phyloP scores from a whole-genome alignment of 495 filamentous ascomycete genomes.

The Pseudomonodictys pantanalensis region DNA sequence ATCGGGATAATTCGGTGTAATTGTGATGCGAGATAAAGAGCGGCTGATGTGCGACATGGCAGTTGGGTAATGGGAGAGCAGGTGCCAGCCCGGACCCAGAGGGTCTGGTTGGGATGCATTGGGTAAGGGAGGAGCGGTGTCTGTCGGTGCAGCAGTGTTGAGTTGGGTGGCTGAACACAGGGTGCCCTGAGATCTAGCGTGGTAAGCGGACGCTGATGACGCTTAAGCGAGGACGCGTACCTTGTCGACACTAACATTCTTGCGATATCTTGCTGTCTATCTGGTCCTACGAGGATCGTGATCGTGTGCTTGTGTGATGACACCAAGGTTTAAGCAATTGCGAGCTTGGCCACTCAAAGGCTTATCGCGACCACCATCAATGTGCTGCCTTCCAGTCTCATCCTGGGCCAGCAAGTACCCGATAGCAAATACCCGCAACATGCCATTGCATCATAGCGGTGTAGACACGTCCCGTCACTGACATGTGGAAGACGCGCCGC shows the following conservation, averaged over 20 bases:
- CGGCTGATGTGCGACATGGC: conserved; percentile 24
- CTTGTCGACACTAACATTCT: not conserved
- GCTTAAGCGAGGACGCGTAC: not conserved
- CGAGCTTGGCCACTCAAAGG: too few species aligned
- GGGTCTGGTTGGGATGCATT: not conserved
- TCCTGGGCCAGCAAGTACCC: too few species aligned
- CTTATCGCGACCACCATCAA: too few species aligned
- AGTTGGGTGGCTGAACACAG: not conserved
- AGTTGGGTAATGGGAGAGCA: not conserved
- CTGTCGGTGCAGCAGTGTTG: not conserved
- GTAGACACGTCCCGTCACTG: too few species aligned
- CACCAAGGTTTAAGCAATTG: too few species aligned
- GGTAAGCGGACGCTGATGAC: not conserved
- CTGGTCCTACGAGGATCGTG: too few species aligned
- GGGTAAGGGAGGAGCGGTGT: not conserved
- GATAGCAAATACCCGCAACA: too few species aligned
- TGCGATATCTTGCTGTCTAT: too few species aligned
- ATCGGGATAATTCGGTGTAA: conserved; percentile 28
- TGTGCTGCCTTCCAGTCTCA: too few species aligned
- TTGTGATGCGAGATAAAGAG: conserved; percentile 27
- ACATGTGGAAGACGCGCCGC: too few species aligned
- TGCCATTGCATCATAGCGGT: too few species aligned
- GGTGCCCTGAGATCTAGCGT: not conserved
- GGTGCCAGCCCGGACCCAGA: not conserved
- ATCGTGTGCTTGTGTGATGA: too few species aligned